These are phyloP conservation scores for Melanogaster broomeanus DNA, from an alignment of 768 basidiomycete species.

Conservation along the genomic window DNA sequence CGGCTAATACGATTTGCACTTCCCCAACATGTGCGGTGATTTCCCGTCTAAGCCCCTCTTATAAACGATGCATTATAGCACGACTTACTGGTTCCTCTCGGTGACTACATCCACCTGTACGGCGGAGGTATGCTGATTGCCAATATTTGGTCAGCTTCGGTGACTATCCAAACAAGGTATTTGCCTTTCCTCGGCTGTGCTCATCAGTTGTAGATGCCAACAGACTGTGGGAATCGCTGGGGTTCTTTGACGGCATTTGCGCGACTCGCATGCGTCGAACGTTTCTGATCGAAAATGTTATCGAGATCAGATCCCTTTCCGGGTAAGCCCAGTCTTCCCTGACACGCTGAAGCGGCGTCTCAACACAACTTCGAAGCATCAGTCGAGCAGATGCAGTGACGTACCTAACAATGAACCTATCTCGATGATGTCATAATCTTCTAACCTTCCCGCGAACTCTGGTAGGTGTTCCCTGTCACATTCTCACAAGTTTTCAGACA, in stretches of 20 bases:
- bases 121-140: slow-evolving; percentile 47
- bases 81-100: slow-evolving; percentile 44
- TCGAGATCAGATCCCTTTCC: slow-evolving; percentile 42
- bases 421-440: slow-evolving; percentile 35
- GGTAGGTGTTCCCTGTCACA: slow-evolving; percentile 18
- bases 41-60: background rate
- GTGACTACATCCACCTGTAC: slow-evolving; percentile 37
- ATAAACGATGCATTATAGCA: slow-evolving; percentile 17
- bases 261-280: slow-evolving; percentile 43
- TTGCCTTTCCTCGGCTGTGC: slow-evolving; percentile 6
- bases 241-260: slow-evolving; percentile 45
- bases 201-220: background rate
- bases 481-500: slow-evolving; percentile 28
- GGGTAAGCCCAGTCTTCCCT: slow-evolving; percentile 33
- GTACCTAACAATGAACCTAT: slow-evolving; percentile 41
- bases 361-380: slow-evolving; percentile 43
- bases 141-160: slow-evolving; percentile 49
- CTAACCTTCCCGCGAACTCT: slow-evolving; percentile 34
- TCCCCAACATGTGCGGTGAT: background rate
- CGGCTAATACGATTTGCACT: no score
- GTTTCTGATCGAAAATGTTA: slow-evolving; percentile 43
- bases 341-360: background rate
- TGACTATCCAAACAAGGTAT: slow-evolving; percentile 30
- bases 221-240: slow-evolving; percentile 41
- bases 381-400: slow-evolving; percentile 43